phyloP scores from a whole-genome alignment of 306 rosid species.

The Trifolium dubium region DNA sequence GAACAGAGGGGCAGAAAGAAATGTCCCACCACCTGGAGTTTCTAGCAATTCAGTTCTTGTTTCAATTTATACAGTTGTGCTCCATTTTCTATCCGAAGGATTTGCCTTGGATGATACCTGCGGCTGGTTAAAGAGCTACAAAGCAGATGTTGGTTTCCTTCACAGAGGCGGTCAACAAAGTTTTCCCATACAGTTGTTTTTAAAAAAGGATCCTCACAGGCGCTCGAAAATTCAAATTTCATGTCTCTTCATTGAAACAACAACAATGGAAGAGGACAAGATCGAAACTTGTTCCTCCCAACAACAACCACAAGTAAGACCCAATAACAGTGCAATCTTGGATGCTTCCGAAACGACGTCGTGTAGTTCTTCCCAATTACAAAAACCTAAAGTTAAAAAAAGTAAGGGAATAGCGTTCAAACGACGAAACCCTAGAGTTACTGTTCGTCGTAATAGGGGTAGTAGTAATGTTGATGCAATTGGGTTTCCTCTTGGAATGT shows the following conservation, averaged over 20 bases:
- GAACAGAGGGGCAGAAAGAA: conserved; percentile 87
- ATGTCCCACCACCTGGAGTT: conserved; percentile 83
- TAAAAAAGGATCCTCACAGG: conserved; percentile 70
- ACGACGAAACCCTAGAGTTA: conserved; percentile 64
- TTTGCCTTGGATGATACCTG: conserved; percentile 75
- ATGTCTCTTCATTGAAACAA: conserved; percentile 16
- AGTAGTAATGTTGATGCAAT: conserved; percentile 53
- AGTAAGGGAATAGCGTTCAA: conserved; percentile 44
- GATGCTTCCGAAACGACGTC: conserved; percentile 50
- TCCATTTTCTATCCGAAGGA: conserved; percentile 95
- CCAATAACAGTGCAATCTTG: conserved; percentile 27
- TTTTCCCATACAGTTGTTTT: conserved; percentile 73
- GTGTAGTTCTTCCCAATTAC: conserved; percentile 41
- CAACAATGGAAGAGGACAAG: conserved; percentile 4
- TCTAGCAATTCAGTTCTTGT: conserved; percentile 88
- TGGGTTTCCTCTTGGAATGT: conserved; percentile 84
- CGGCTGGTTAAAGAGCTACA: conserved; percentile 79
- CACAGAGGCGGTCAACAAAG: conserved; percentile 92
- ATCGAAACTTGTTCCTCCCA: conserved; percentile 36
- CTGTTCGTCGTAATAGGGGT: conserved; percentile 49
- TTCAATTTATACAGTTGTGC: conserved; percentile 86
- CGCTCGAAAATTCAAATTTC: conserved; percentile 17
- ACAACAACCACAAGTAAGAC: background rate
- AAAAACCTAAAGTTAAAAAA: conserved; percentile 32
- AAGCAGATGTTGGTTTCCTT: conserved; percentile 84